Conservation (phyloP, 2,329 filamentous ascomycete species). For the Thielaviopsis euricoi region DNA sequence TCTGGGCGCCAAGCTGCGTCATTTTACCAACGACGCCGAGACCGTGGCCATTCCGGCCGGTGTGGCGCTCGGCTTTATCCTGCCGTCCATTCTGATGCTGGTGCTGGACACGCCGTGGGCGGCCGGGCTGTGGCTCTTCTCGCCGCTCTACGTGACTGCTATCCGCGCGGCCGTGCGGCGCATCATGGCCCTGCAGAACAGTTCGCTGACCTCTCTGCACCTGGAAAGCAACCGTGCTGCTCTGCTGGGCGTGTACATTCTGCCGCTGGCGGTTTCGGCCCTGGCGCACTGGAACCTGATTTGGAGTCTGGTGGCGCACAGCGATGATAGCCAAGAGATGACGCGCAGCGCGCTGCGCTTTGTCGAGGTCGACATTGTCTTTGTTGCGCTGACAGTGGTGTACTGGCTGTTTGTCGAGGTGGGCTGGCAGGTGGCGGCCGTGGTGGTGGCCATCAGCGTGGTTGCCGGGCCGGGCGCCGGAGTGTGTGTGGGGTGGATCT, state of each 20-base stretch:
- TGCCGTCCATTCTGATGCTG: constrained; percentile 32
- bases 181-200: constrained; percentile 15
- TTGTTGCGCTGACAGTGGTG: constrained; percentile 29
- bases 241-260: constrained; percentile 26
- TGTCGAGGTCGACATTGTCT: constrained; percentile 30
- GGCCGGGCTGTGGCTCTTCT: constrained; percentile 33
- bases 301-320: constrained; percentile 21
- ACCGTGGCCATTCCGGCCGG: constrained; percentile 38
- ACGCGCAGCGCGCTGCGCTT: constrained; percentile 30
- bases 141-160: constrained; percentile 31
- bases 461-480: constrained; percentile 24
- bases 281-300: constrained; percentile 26
- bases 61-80: constrained; percentile 29
- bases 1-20: constrained; percentile 19
- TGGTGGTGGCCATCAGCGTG: constrained; percentile 17
- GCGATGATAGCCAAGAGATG: constrained; percentile 32
- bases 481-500: constrained; percentile 23
- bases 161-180: constrained; percentile 23
- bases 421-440: constrained; percentile 25
- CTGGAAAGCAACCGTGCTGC: constrained; percentile 26
- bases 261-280: constrained; percentile 28
- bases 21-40: constrained; percentile 30
- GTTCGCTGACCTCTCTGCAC: constrained; percentile 20
- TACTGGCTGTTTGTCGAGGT: constrained; percentile 38
- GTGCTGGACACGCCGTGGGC: constrained; percentile 21